Conservation (phyloP, 1,284 basidiomycete species). For the Ganoderma sinense region DNA sequence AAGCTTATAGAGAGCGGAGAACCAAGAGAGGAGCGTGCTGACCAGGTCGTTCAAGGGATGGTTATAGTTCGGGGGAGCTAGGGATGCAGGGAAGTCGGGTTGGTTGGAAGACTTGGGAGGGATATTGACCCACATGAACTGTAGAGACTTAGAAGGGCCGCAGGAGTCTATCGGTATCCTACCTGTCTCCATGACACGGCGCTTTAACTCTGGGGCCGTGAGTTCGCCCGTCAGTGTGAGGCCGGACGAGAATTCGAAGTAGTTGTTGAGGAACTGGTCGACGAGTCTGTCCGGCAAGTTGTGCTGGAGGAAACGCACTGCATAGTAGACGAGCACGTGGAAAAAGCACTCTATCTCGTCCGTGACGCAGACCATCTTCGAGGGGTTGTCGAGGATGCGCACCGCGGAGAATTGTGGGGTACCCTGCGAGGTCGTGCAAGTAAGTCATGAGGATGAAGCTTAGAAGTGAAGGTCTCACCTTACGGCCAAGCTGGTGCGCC, state of each 20-base stretch:
- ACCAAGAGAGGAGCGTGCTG: slow-evolving; percentile 1
- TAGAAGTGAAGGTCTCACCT: slow-evolving; percentile 3
- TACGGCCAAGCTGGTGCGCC: slow-evolving; percentile 8
- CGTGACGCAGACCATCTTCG: neutral
- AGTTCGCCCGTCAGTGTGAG: neutral
- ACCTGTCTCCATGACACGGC: neutral
- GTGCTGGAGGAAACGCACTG: slow-evolving; percentile 14
- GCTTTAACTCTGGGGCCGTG: neutral
- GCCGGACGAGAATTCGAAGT: slow-evolving; percentile 13
- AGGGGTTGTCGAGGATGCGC: slow-evolving; percentile 1
- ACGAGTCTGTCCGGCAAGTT: neutral
- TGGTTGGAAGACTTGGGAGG: no score
- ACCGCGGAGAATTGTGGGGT: slow-evolving; percentile 24
- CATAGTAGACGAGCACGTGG: slow-evolving; percentile 19
- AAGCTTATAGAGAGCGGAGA: neutral
- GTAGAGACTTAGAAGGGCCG: neutral
- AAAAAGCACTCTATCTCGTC: slow-evolving; percentile 25
- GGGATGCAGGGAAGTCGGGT: neutral
- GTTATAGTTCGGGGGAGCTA: neutral
- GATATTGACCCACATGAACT: neutral
- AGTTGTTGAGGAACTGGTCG: slow-evolving; percentile 8
- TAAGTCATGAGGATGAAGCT: neutral
- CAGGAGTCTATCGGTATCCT: neutral
- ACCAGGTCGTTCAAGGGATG: slow-evolving; percentile 7
- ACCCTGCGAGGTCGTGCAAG: neutral